Evolutionary conservation across 352 stramenopile genomes (phyloP).

Genomic region (Achlya hypogyna): DNA sequence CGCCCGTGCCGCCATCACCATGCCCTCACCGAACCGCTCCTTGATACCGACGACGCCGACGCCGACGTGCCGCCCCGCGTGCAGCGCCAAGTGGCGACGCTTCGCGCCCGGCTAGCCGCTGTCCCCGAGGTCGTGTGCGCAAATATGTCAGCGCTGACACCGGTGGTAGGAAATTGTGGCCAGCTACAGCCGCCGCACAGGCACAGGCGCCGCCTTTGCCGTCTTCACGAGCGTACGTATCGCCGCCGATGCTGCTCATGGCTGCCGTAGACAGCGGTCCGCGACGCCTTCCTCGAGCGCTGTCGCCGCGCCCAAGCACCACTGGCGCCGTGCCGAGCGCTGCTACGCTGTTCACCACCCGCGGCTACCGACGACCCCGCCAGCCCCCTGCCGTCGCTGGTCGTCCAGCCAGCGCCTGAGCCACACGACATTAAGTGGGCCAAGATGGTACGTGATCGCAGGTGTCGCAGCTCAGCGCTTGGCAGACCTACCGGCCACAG

Average conservation of each 20-base stretch:
- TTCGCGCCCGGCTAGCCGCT: neutral
- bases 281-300: constrained; percentile 25
- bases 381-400: constrained; percentile 27
- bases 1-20: constrained; percentile 40
- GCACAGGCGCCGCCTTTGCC: constrained; percentile 56
- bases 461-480: neutral
- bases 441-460: constrained; percentile 30
- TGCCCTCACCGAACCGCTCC: constrained; percentile 4
- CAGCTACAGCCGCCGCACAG: constrained; percentile 38
- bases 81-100: neutral
- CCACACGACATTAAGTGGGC: constrained; percentile 68
- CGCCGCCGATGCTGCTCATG: neutral
- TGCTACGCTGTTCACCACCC: neutral
- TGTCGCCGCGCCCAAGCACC: neutral
- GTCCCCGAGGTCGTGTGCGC: neutral
- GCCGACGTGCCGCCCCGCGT: neutral
- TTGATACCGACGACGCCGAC: neutral
- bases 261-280: constrained; percentile 25
- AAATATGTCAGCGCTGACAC: neutral
- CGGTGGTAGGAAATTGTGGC: neutral
- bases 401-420: constrained; percentile 55
- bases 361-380: neutral
- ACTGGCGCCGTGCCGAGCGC: neutral
- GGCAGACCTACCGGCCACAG: constrained; percentile 32
- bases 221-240: constrained; percentile 32